Conservation (phyloP, 2,329 filamentous ascomycete genomes). For the Aspergillus pseudoglaucus region DNA sequence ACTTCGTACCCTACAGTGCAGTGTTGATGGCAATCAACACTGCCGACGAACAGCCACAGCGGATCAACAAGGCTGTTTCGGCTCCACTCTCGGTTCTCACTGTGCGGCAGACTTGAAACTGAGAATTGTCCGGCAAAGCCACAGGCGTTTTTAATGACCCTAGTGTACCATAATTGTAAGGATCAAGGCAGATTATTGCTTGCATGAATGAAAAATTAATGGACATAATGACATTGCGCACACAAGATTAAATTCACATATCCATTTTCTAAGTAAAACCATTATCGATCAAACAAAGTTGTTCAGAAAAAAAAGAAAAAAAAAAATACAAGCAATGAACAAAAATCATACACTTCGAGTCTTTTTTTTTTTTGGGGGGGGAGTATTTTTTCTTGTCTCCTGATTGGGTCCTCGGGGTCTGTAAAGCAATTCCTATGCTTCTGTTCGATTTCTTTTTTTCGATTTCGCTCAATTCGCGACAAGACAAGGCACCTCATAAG, state of each 20-base stretch:
- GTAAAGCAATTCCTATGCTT: conserved; percentile 5
- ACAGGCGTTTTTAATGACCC: too few species aligned
- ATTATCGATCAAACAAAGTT: conserved; percentile 1
- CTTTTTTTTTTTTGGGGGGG: conserved; percentile 9
- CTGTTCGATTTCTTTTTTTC: conserved; percentile 2
- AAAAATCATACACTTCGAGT: not conserved
- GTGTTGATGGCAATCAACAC: too few species aligned
- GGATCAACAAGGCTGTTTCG: too few species aligned
- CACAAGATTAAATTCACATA: not conserved
- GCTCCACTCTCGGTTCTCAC: too few species aligned
- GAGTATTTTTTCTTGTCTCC: conserved; percentile 2
- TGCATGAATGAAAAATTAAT: too few species aligned
- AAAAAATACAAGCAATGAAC: conserved; percentile 7
- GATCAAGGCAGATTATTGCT: too few species aligned
- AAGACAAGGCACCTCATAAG: conserved; percentile 12
- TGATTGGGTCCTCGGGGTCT: not conserved
- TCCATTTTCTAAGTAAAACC: not conserved
- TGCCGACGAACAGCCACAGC: too few species aligned
- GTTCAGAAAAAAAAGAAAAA: conserved; percentile 2
- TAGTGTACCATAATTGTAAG: too few species aligned
- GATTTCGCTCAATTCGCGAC: conserved; percentile 9
- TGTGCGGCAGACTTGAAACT: too few species aligned
- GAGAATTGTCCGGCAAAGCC: too few species aligned
- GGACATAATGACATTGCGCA: too few species aligned
- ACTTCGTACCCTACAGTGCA: too few species aligned